Evolutionary conservation across 371 early-diverging fungal species (phyloP).

Genomic region (Smittium culicis): DNA sequence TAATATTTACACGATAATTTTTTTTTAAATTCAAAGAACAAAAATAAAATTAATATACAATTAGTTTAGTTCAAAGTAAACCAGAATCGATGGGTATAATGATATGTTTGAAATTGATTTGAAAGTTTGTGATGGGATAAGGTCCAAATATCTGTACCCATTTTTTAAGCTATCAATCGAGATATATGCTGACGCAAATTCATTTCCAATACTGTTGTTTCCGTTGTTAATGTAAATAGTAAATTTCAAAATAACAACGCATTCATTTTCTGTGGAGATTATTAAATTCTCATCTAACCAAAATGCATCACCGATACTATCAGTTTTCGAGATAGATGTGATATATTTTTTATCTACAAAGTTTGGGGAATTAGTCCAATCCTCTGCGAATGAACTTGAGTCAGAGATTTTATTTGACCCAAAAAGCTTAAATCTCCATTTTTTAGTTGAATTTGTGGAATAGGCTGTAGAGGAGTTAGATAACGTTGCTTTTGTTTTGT

Average conservation of each 20-base stretch:
- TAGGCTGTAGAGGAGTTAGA: not conserved
- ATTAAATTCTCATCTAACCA: conserved; percentile 24
- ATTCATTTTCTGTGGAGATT: conserved; percentile 16
- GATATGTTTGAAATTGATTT: not conserved
- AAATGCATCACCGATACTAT: conserved; percentile 12
- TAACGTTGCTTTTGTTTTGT: not conserved
- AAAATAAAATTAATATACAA: not conserved
- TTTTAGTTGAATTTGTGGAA: not conserved
- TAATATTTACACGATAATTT: not conserved
- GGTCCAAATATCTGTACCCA: conserved; percentile 28
- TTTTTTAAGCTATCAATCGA: conserved; percentile 19
- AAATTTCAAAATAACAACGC: conserved; percentile 16
- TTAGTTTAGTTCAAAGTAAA: not conserved
- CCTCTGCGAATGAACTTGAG: not conserved
- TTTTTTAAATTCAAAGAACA: not conserved
- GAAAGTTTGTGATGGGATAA: conserved; percentile 13
- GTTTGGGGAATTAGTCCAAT: not conserved
- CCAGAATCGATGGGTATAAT: not conserved
- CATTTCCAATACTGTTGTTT: conserved; percentile 20
- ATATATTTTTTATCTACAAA: not conserved
- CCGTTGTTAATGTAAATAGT: conserved; percentile 20
- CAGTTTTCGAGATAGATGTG: conserved; percentile 9
- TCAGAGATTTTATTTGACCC: not conserved
- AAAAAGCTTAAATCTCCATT: not conserved
- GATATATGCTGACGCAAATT: conserved; percentile 24